Percentiles rank a stretch among this genome's conserved stretches.
Conservation (phyloP, 768 basidiomycete species). For the Favolaschia claudopus region DNA sequence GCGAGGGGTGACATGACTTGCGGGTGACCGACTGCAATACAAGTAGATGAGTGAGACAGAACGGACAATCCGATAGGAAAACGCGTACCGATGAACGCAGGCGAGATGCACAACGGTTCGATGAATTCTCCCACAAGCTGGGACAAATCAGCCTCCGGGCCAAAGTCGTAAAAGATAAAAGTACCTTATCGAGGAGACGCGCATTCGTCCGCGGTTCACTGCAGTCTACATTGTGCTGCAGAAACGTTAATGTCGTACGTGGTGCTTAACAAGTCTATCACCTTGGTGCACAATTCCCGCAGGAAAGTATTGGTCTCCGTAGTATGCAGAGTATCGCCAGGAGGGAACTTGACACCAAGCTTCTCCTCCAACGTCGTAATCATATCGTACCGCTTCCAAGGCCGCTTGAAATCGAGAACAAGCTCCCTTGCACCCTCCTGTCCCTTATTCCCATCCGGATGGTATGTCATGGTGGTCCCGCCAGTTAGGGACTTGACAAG, state of each 20-base stretch:
- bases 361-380: slow-evolving; percentile 96
- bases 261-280: slow-evolving; percentile 32
- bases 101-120: slow-evolving; percentile 95
- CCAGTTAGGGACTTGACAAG: slow-evolving; percentile 88
- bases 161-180: not conserved
- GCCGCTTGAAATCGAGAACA: slow-evolving; percentile 86
- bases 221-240: slow-evolving; percentile 94
- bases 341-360: slow-evolving; percentile 89
- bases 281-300: slow-evolving; percentile 85
- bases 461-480: slow-evolving; percentile 82
- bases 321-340: slow-evolving; percentile 89
- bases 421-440: slow-evolving; percentile 67
- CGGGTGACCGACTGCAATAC: slow-evolving; percentile 92
- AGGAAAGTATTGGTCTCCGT: slow-evolving; percentile 90
- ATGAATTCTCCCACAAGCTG: slow-evolving; percentile 98
- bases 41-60: not conserved
- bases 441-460: slow-evolving; percentile 93
- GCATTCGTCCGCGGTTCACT: slow-evolving; percentile 95
- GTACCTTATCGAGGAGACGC: slow-evolving; percentile 91
- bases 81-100: slow-evolving; percentile 86
- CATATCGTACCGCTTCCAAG: slow-evolving; percentile 99
- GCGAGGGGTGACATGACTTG: slow-evolving; percentile 99
- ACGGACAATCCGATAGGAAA: not conserved
- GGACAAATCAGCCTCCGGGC: slow-evolving; percentile 2
- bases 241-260: not conserved